Conservation (phyloP, 2,329 filamentous ascomycete species). For the Thielaviopsis euricoi region DNA sequence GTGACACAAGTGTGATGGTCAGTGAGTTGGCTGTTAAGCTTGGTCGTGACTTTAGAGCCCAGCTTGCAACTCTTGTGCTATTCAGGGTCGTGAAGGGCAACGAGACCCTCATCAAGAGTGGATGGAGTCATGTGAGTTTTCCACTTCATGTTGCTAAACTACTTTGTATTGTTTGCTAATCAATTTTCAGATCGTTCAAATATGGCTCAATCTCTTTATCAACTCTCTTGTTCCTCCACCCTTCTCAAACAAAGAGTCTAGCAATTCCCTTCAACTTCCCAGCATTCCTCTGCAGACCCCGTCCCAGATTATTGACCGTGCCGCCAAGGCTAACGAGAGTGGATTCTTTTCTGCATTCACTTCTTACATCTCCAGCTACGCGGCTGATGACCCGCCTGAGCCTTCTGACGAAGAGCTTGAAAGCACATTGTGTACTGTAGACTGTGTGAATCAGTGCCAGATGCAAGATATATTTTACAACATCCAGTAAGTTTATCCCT, state of each 20-base stretch:
- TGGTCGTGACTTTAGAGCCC: constrained; percentile 81
- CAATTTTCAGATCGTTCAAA: constrained; percentile 55
- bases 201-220: constrained; percentile 89
- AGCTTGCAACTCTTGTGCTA: constrained; percentile 84
- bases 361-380: constrained; percentile 96
- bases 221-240: constrained; percentile 84
- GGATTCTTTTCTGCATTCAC: constrained; percentile 90
- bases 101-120: constrained; percentile 56
- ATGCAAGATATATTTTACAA: constrained; percentile 72
- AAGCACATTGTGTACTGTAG: constrained; percentile 83
- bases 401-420: constrained; percentile 95
- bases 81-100: constrained; percentile 83
- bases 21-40: constrained; percentile 95
- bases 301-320: constrained; percentile 83
- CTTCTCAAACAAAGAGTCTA: constrained; percentile 34
- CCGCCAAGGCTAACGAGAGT: constrained; percentile 57
- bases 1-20: constrained; percentile 91
- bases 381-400: constrained; percentile 91
- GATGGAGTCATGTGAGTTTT: constrained; percentile 61
- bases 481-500: constrained; percentile 38
- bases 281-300: constrained; percentile 81
- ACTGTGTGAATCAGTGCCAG: constrained; percentile 81
- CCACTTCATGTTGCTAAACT: background rate
- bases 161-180: constrained; percentile 20
- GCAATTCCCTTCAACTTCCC: constrained; percentile 29